Evolutionary conservation across 2,329 filamentous ascomycete genomes (phyloP).

Genomic region (Calycina herbarum): DNA sequence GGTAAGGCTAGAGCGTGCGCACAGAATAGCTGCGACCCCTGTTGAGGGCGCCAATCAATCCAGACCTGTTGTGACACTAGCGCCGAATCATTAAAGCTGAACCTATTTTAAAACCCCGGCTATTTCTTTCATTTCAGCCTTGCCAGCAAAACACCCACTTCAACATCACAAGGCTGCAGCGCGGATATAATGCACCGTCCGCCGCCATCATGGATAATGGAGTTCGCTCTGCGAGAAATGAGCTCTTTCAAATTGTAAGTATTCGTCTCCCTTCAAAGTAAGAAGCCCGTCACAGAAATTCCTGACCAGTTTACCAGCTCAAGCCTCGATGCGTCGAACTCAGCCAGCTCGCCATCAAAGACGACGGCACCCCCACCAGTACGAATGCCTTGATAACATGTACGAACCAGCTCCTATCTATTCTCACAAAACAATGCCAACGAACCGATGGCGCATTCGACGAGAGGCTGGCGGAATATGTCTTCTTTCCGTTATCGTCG

Average conservation of each 20-base stretch:
- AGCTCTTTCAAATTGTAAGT: slow-evolving; percentile 36
- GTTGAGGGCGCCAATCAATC: background rate
- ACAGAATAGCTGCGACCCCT: too few relatives aligned
- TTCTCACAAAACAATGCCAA: slow-evolving; percentile 44
- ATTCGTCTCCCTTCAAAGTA: background rate
- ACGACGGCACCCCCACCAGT: slow-evolving; percentile 44
- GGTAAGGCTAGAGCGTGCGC: too few relatives aligned
- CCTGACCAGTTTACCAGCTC: slow-evolving; percentile 46
- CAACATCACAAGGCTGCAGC: background rate
- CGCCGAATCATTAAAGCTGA: background rate
- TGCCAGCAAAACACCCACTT: background rate
- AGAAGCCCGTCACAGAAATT: background rate
- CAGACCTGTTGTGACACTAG: background rate
- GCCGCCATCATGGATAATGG: slow-evolving; percentile 31
- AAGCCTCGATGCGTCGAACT: slow-evolving; percentile 63
- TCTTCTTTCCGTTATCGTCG: slow-evolving; percentile 89
- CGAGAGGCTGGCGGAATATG: slow-evolving; percentile 85
- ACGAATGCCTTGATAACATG: slow-evolving; percentile 49
- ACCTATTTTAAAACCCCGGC: background rate
- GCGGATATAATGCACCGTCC: background rate
- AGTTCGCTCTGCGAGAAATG: slow-evolving; percentile 34
- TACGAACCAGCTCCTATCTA: slow-evolving; percentile 45
- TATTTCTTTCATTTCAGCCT: background rate
- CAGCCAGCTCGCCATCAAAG: slow-evolving; percentile 55
- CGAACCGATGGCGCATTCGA: slow-evolving; percentile 61